Evolutionary conservation across 2,329 filamentous ascomycete species (phyloP), one percentile per base, ranked within the genome.

Genomic region (Penicillium freii): DNA sequence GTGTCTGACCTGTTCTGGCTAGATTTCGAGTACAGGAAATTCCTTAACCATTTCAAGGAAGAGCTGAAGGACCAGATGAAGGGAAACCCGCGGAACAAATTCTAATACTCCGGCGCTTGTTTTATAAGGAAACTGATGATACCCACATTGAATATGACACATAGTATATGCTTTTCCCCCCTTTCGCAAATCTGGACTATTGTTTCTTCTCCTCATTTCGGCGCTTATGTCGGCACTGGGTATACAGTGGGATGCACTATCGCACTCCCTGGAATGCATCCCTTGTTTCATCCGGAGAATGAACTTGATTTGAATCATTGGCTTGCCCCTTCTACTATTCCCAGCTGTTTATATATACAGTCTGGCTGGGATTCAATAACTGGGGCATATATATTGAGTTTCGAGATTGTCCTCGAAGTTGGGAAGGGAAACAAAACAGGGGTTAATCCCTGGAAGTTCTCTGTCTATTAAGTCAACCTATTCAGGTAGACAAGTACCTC

Each of bases 61-160:
- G 76, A 78, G 56, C 62, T 78, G 47, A 73, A 74, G 63, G 73
- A 75, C 45, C 76, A 77, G 46, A 64, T 76, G 40, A 77, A 74
- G 55, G 73, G 74, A 33, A 73, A 71, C 29, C 68, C 72, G 15
- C 64, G 65, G 33, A 71, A 70, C 42, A 72, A 71, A 51, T 47
- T 62, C 19, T 73, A 49, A 71, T 49, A 57, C 44, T 39, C 46
- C 58, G 48, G 57, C 54, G 53, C 60, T 57, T 55, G 42, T 39
- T 46, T 56, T 36, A 52, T 53, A 47, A 39, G 34, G 34, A 53
- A 31, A 53, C 49, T 31, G 34, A 56, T 53, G 54, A 56, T 56
- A 56, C 54, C 54, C 54, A 53, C 23, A 40, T 36, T 42, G 17
- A 56, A 47, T 59, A 51, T 34, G 45, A 57, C 33, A 50, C 23